Evolutionary conservation across 2,329 filamentous ascomycete species (phyloP), one percentile per base, ranked within the genome.

Genomic region (Hypoxylon sp.): DNA sequence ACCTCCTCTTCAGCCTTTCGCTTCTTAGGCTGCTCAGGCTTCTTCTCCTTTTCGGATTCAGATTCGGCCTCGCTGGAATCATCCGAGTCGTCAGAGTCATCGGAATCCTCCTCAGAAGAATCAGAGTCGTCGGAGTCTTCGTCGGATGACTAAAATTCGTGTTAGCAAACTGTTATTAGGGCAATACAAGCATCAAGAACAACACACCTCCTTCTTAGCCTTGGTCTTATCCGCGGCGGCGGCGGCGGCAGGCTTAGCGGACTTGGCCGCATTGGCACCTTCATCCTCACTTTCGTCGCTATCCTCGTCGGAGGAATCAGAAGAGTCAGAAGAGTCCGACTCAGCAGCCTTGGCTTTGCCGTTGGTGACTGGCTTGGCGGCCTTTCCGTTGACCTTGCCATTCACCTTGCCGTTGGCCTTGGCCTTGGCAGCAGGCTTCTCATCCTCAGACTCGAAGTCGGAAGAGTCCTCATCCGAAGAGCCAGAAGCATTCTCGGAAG

Each of bases 1-100:
- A 78, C 79, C 47, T 83, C 83, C 54, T 82, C 83, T 67, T 88
- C 87, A 58, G 88, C 88, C 86, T 91, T 91, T 80, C 89, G 87
- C 87, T 91, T 91, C 86, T 90, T 91, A 74, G 85, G 80, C 53
- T 80, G 77, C 50, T 86, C 75, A 37, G 65, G 62, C 63, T 76
- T 61, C 62, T 76, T 75, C 59, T 76, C 74, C 59, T 76, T 74
- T 54, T 77, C 75, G 31, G 75, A 83, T 72, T 85, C 84, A 69
- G 81, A 79, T 58, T 83, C 80, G 51, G 79, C 73, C 50, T 81
- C 78, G 44, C 78, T 77, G 64, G 79, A 77, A 61, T 78, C 69
- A 70, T 80, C 76, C 48, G 76, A 78, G 52, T 79, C 79, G 42
- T 79, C 76, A 29, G 79, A 76, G 21, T 75, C 74, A 32, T 78